Base-by-base conservation (phyloP, 345 rosid species). In the Rhizophora mangle region DNA sequence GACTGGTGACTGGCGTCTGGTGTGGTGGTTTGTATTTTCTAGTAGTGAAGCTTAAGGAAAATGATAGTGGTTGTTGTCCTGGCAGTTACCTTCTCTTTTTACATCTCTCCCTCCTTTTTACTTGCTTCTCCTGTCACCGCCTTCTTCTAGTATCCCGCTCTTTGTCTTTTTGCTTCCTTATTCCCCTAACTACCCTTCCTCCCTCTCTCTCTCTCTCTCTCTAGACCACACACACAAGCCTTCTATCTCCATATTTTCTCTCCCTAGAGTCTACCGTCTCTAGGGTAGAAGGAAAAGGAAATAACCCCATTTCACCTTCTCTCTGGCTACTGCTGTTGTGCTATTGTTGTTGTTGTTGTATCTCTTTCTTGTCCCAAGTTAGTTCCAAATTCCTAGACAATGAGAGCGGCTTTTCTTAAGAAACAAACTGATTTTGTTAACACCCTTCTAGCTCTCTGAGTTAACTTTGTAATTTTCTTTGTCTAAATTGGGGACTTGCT, bases 1-100 rank as follows among this genome's bases (percentile, higher is more conserved):
- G 46, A 5, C 6, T 31, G 31, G 31, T 29, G 31, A 29, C 31
- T 31, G 34, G 34, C 6, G 34, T 31, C 34, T 31, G 49, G 15
- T 13, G 49, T 43, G 18, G 49, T 43, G 11, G 46, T 67, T 56
- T 62, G 26, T 29, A 34, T n/a, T 22, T 27, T 27, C 43, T 4
- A 8, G 82, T 39, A 83, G 88, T 88, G 95, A 85, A 85, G 85
- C 73, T 79, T 26, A 88, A 84, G 93, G 86, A 87, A 88, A 87
- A 76, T 80, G 83, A 85, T 76, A 76, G 84, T 84, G 83, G 88
- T 74, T 69, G 85, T 81, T 85, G 87, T 84, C 84, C 68, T 64
- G 71, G 84, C 82, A 64, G 87, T 82, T 83, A 73, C 70, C 74
- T 70, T 76, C 11, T 4, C 46, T 29, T 31, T 71, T 43, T 59